Conservation (phyloP, 2,329 filamentous ascomycete species). For the Clonostachys rosea region DNA sequence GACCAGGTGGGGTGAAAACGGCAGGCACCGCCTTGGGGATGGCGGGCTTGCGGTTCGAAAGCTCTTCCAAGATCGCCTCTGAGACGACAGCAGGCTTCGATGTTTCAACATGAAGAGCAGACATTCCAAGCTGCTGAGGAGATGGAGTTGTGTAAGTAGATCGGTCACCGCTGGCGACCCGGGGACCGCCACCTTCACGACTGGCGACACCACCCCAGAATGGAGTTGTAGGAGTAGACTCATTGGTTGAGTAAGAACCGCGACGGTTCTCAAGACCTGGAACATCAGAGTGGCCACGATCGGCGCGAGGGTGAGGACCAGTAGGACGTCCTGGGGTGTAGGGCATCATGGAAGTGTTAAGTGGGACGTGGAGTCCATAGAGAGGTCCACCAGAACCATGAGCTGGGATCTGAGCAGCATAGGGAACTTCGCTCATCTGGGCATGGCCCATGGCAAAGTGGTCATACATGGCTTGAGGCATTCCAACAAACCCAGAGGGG, state of each 20-base stretch:
- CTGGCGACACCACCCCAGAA: slow-evolving; percentile 56
- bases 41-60: slow-evolving; percentile 71
- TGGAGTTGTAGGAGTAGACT: slow-evolving; percentile 62
- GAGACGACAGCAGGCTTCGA: slow-evolving; percentile 34
- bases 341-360: slow-evolving; percentile 29
- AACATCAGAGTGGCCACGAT: slow-evolving; percentile 46
- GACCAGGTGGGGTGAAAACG: slow-evolving; percentile 78
- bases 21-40: slow-evolving; percentile 89
- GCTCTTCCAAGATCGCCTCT: slow-evolving; percentile 54
- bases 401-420: slow-evolving; percentile 1
- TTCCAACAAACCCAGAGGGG: slow-evolving; percentile 7
- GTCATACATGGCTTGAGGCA: slow-evolving; percentile 20
- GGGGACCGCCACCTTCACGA: slow-evolving; percentile 50
- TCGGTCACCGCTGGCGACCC: slow-evolving; percentile 54
- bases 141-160: slow-evolving; percentile 64
- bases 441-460: neutral
- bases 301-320: slow-evolving; percentile 37
- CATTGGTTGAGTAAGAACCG: slow-evolving; percentile 63
- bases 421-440: neutral
- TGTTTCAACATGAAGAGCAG: slow-evolving; percentile 29
- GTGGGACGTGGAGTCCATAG: neutral
- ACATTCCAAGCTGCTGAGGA: slow-evolving; percentile 51
- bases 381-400: neutral
- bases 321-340: slow-evolving; percentile 47
- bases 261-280: slow-evolving; percentile 62